These are phyloP conservation scores for Breynia disticha DNA, from an alignment of 441 rosid genomes.

Conservation along the genomic window DNA sequence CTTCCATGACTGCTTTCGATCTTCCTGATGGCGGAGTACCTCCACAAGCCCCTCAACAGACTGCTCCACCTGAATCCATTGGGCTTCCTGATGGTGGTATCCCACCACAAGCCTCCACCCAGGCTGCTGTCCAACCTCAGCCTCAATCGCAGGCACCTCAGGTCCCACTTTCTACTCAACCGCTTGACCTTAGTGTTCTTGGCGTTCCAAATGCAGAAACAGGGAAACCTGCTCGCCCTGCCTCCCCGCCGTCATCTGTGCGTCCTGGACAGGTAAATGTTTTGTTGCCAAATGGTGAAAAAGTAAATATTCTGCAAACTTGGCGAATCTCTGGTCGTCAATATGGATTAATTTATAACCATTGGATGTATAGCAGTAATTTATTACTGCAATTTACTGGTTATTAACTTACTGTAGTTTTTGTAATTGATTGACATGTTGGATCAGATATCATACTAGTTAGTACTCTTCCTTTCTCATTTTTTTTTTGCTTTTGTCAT, in stretches of 20 bases:
- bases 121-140: conserved; percentile 29
- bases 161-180: conserved; percentile 47
- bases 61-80: conserved; percentile 37
- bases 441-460: neutral
- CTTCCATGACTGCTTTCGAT: conserved; percentile 42
- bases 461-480: neutral
- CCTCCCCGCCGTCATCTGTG: conserved; percentile 56
- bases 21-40: conserved; percentile 79
- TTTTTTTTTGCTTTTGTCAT: conserved; percentile 11
- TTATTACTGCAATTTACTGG: too few species aligned
- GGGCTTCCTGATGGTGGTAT: conserved; percentile 87
- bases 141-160: conserved; percentile 38
- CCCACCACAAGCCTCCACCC: conserved; percentile 56
- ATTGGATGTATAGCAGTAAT: neutral
- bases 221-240: conserved; percentile 47
- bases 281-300: neutral
- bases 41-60: conserved; percentile 47
- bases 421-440: too few species aligned
- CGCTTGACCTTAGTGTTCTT: conserved; percentile 91
- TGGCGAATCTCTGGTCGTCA: neutral
- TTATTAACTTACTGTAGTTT: too few species aligned
- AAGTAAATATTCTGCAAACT: neutral
- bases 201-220: conserved; percentile 60
- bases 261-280: conserved; percentile 85
- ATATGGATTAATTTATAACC: neutral